These are phyloP conservation scores for Rhododendron williamsianum DNA, from an alignment of 148 eudicot genomes.

Conservation along the genomic window DNA sequence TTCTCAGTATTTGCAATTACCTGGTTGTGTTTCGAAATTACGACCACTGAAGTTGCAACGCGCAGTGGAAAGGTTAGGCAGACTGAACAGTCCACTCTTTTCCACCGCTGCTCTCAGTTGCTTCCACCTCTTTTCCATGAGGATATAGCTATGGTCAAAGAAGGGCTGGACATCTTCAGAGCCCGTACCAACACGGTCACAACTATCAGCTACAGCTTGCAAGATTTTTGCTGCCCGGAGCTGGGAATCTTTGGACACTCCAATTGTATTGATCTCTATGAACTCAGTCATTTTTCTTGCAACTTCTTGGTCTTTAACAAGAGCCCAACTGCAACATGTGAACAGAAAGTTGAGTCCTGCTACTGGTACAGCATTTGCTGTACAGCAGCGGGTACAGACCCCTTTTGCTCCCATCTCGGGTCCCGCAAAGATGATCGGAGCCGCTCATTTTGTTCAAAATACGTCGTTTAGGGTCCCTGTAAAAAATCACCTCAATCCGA, in stretches of 20 bases:
- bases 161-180: slow-evolving; percentile 26
- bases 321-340: slow-evolving; percentile 71
- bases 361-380: no score
- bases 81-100: slow-evolving; percentile 42
- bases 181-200: slow-evolving; percentile 21
- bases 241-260: slow-evolving; percentile 94
- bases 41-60: slow-evolving; percentile 55
- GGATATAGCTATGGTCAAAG: slow-evolving; percentile 49
- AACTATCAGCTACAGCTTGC: slow-evolving; percentile 58
- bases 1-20: slow-evolving; percentile 25
- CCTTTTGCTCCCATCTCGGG: no score
- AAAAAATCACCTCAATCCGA: no score
- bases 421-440: no score
- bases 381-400: no score
- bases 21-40: slow-evolving; percentile 64
- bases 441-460: no score
- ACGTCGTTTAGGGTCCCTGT: no score
- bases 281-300: slow-evolving; percentile 83
- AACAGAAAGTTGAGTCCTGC: background rate
- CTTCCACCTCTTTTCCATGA: slow-evolving; percentile 66
- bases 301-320: slow-evolving; percentile 67
- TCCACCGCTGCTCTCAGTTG: slow-evolving; percentile 62
- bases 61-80: slow-evolving; percentile 58
- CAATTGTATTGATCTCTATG: slow-evolving; percentile 84
- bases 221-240: slow-evolving; percentile 84